These are phyloP conservation scores for Hemisphaericaspora subhashii DNA, from an alignment of 1,139 yeast species.

Conservation along the genomic window DNA sequence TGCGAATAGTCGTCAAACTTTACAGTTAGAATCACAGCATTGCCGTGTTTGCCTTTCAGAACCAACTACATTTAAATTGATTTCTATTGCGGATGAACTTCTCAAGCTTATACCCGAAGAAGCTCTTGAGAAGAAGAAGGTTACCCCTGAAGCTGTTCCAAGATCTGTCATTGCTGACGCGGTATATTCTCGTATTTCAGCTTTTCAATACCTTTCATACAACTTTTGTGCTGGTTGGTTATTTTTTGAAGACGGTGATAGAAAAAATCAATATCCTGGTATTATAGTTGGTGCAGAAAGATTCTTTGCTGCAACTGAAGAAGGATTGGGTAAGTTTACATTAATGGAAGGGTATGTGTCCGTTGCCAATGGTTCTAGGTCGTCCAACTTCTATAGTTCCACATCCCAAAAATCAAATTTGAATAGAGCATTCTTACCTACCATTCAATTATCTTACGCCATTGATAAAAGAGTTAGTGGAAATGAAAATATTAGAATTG, in stretches of 20 bases:
- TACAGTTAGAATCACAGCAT: conserved; percentile 60
- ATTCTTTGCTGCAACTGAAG: conserved; percentile 62
- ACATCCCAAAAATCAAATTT: conserved; percentile 45
- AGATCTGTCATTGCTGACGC: conserved; percentile 54
- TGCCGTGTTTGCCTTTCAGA: conserved; percentile 61
- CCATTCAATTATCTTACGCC: conserved; percentile 59
- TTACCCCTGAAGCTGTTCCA: conserved; percentile 41
- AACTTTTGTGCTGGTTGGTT: conserved; percentile 79
- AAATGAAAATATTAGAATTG: conserved; percentile 35
- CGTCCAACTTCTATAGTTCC: conserved; percentile 51
- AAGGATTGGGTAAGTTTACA: conserved; percentile 63
- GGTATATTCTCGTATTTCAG: conserved; percentile 49
- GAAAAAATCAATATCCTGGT: conserved; percentile 58
- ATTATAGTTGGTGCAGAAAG: conserved; percentile 75
- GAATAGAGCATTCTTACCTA: conserved; percentile 68
- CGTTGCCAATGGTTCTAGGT: conserved; percentile 59
- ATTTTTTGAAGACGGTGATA: conserved; percentile 39
- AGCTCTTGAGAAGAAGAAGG: conserved; percentile 3
- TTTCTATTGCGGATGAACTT: conserved; percentile 24
- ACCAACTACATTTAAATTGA: conserved; percentile 41
- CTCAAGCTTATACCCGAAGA: conserved; percentile 3
- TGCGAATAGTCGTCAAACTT: conserved; percentile 30
- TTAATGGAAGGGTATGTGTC: conserved; percentile 65
- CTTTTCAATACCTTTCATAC: conserved; percentile 62
- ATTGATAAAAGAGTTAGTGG: conserved; percentile 31